Evolutionary conservation across 2,329 filamentous ascomycete species (phyloP).

Genomic region (Ophiostoma sp.): DNA sequence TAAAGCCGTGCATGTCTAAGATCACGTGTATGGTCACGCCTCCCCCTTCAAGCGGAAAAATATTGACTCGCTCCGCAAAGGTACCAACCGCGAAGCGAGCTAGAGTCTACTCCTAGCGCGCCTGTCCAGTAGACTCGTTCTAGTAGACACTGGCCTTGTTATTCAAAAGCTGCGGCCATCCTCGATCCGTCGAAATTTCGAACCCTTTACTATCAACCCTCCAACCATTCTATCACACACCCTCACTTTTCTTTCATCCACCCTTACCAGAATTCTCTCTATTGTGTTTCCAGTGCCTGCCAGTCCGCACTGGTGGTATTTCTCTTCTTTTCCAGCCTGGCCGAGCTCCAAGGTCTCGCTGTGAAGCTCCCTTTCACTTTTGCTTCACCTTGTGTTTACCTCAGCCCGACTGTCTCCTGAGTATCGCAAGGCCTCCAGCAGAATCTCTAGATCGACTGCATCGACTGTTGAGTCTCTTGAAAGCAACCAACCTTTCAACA

Average conservation of each 20-base stretch:
- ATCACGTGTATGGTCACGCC: neutral
- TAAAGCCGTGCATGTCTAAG: neutral
- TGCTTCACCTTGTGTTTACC: constrained; percentile 1
- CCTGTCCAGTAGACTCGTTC: neutral
- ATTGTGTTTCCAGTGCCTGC: no score
- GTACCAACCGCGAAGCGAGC: constrained; percentile 8
- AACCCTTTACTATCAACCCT: constrained; percentile 12
- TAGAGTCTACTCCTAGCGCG: neutral
- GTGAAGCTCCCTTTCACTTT: constrained; percentile 3
- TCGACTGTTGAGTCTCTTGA: neutral
- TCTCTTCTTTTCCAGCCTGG: constrained; percentile 5
- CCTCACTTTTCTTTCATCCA: constrained; percentile 14
- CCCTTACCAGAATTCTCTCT: neutral
- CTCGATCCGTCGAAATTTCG: constrained; percentile 16
- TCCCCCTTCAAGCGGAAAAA: neutral
- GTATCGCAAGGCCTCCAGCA: constrained; percentile 1
- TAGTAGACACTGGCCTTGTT: constrained; percentile 5
- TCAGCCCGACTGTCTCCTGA: constrained; percentile 1
- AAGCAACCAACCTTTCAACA: neutral
- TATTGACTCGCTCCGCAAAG: neutral
- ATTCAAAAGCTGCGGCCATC: constrained; percentile 11
- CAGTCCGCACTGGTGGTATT: neutral
- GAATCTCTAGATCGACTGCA: neutral
- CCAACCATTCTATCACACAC: constrained; percentile 17
- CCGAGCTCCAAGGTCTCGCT: constrained; percentile 7